Conservation (phyloP, 1,284 basidiomycete genomes). For the Naganishia cerealis region DNA sequence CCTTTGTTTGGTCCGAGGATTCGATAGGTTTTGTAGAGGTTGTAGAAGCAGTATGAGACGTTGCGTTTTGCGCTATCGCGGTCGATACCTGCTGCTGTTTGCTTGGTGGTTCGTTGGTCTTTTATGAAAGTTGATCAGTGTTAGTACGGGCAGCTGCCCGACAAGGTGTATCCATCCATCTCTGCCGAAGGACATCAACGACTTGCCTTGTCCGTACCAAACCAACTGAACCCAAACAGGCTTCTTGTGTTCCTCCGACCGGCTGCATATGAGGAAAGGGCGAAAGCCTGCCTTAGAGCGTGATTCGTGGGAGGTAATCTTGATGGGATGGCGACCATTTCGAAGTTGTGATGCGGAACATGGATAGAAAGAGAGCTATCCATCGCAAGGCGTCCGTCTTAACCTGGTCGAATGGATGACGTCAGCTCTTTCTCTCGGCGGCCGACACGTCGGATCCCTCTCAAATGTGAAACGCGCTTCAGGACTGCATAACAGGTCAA, state of each 20-base stretch:
- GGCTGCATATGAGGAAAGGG: not conserved
- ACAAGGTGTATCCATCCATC: not conserved
- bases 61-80: not conserved
- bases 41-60: not conserved
- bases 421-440: not conserved
- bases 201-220: constrained; percentile 1
- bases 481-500: not conserved
- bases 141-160: too few species aligned
- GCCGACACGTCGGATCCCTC: not conserved
- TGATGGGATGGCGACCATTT: not conserved
- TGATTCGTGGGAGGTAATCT: not conserved
- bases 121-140: not conserved
- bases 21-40: not conserved
- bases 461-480: not conserved
- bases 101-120: not conserved
- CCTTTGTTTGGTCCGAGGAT: not conserved
- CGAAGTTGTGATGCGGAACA: not conserved
- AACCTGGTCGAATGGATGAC: not conserved
- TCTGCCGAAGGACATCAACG: too few species aligned
- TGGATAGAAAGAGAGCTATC: not conserved
- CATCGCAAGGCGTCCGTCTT: not conserved
- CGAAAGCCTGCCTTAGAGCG: not conserved
- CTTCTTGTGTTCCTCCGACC: constrained; percentile 2
- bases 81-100: not conserved
- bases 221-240: constrained; percentile 25